Evolutionary conservation across 2,329 filamentous ascomycete genomes (phyloP).

Genomic region (Sarocladium strictum): DNA sequence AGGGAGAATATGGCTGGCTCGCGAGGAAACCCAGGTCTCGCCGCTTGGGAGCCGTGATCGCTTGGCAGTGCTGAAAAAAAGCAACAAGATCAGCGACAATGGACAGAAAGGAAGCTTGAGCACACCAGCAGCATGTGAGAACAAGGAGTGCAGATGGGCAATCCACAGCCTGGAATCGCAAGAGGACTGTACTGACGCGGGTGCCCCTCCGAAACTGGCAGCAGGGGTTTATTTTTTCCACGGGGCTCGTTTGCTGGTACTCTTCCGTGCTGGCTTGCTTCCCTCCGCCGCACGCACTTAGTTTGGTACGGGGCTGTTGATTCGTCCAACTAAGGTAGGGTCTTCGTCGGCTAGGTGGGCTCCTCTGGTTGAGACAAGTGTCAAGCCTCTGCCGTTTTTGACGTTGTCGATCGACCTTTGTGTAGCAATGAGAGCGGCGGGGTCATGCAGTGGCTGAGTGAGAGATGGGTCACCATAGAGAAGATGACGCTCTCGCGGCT

Average conservation of each 20-base stretch:
- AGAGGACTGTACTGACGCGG: neutral
- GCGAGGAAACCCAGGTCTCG: neutral
- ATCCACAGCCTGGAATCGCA: constrained; percentile 3
- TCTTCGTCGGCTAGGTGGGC: constrained; percentile 5
- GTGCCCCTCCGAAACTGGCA: constrained; percentile 2
- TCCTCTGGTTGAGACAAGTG: constrained; percentile 3
- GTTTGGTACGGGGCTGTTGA: constrained; percentile 1
- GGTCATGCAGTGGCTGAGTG: neutral
- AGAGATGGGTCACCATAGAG: too few species aligned
- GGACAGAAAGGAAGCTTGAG: neutral
- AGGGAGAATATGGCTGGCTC: neutral
- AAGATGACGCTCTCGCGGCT: too few species aligned
- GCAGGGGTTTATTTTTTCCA: constrained; percentile 9
- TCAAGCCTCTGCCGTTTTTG: constrained; percentile 5
- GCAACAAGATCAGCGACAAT: neutral
- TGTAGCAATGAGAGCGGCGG: neutral
- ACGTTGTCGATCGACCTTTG: constrained; percentile 1
- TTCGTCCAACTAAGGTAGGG: constrained; percentile 2
- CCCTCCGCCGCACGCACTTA: constrained; percentile 2
- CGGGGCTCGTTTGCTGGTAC: neutral
- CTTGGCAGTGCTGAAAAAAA: neutral
- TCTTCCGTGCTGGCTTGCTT: neutral
- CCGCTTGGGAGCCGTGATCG: neutral
- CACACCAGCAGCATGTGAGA: constrained; percentile 4
- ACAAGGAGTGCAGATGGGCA: neutral